phyloP scores from a whole-genome alignment of 208 protist genomes.

The Acanthamoeba rhysodes region DNA sequence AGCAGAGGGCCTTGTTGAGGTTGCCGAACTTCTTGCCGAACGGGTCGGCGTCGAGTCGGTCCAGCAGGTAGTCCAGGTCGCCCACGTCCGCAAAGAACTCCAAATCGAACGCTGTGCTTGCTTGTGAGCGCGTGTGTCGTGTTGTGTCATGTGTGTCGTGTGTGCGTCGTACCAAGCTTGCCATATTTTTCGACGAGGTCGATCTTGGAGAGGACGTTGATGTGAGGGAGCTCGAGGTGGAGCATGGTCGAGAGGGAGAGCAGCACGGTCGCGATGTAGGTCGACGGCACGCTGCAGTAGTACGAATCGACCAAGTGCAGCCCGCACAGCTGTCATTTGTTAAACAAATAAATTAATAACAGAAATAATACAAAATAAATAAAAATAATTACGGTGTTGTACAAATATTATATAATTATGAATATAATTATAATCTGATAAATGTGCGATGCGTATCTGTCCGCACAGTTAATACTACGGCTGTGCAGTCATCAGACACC shows the following conservation, averaged over 20 bases:
- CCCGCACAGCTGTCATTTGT: conserved; percentile 92
- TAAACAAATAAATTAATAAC: background rate
- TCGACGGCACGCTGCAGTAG: conserved; percentile 95
- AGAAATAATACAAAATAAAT: conserved; percentile 86
- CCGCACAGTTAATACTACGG: conserved; percentile 30
- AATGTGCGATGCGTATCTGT: conserved; percentile 61
- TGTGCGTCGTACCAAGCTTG: conserved; percentile 42
- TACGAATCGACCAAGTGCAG: conserved; percentile 97
- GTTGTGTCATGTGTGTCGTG: too few species aligned
- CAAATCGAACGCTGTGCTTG: conserved; percentile 90
- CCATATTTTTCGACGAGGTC: conserved; percentile 92
- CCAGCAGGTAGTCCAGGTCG: conserved; percentile 89
- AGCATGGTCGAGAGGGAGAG: conserved; percentile 97
- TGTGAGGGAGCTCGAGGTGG: conserved; percentile 90
- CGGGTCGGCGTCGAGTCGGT: conserved; percentile 78
- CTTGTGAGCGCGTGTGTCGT: too few species aligned
- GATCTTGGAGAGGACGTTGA: conserved; percentile 99
- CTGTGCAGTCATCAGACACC: conserved; percentile 39
- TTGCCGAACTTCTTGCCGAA: conserved; percentile 79
- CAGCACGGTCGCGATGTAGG: conserved; percentile 97
- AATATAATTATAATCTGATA: background rate
- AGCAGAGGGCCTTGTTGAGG: conserved; percentile 92
- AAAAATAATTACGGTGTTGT: background rate
- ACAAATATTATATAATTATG: background rate
- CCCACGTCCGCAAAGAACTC: conserved; percentile 93